Percentiles rank a stretch among this genome's conserved stretches.
These are phyloP conservation scores for Fusarium chuoi DNA, from an alignment of 2,329 filamentous ascomycete species.

Conservation along the genomic window DNA sequence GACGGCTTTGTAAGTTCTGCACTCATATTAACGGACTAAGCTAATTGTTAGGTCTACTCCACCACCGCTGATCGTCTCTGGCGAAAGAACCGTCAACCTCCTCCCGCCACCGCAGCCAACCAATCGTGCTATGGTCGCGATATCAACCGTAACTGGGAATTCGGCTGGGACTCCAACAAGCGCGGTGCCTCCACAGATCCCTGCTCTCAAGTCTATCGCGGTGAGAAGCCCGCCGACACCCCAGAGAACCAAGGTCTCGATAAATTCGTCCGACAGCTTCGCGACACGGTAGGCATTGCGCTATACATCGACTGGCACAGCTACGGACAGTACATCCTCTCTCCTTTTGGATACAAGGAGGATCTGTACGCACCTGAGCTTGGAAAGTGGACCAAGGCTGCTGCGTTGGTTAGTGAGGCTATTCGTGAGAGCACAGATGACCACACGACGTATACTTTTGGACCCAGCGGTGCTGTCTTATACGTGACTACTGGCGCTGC, in stretches of 20 bases:
- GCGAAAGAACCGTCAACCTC: conserved; percentile 63
- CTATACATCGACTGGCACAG: conserved; percentile 61
- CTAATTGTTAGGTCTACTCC: conserved; percentile 52
- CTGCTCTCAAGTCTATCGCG: conserved; percentile 59
- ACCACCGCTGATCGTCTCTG: conserved; percentile 60
- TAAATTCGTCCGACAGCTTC: conserved; percentile 45
- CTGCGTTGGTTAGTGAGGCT: conserved; percentile 41
- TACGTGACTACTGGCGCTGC: conserved; percentile 50
- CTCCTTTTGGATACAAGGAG: conserved; percentile 59
- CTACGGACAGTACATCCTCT: conserved; percentile 57
- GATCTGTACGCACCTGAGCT: conserved; percentile 52
- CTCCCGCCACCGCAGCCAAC: conserved; percentile 31
- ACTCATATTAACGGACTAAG: rapidly evolving
- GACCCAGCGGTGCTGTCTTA: conserved; percentile 51
- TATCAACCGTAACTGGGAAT: conserved; percentile 66
- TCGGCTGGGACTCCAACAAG: conserved; percentile 56
- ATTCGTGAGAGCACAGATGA: conserved; percentile 48
- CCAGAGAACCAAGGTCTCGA: conserved; percentile 60
- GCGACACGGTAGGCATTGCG: conserved; percentile 51
- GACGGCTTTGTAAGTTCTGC: conserved; percentile 49
- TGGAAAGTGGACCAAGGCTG: conserved; percentile 53
- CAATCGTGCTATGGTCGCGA: conserved; percentile 60
- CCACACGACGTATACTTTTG: conserved; percentile 49
- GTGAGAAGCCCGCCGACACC: conserved; percentile 52
- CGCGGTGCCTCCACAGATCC: conserved; percentile 60